phyloP scores from a whole-genome alignment of 441 rosid species.

The Adansonia madagascariensis region DNA sequence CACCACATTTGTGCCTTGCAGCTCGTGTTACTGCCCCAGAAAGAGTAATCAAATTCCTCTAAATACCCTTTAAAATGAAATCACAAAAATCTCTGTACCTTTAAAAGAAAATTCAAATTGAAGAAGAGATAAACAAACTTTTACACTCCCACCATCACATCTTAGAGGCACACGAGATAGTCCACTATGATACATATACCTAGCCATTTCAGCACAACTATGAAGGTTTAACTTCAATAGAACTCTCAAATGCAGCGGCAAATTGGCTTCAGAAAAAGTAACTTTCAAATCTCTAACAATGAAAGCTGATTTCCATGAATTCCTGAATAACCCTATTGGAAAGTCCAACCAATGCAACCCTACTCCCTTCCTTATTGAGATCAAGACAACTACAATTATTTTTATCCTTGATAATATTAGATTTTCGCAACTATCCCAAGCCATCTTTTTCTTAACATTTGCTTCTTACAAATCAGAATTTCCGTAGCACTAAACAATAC shows the following conservation, averaged over 20 bases:
- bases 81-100: neutral
- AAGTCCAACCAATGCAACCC: neutral
- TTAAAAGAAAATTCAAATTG: neutral
- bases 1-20: neutral
- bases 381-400: neutral
- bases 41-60: neutral
- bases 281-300: neutral
- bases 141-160: neutral
- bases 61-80: neutral
- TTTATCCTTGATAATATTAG: neutral
- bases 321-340: neutral
- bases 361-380: neutral
- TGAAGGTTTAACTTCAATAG: neutral
- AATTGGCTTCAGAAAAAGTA: neutral
- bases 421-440: neutral
- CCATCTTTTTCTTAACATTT: neutral
- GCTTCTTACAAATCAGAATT: conserved; percentile 15
- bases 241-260: neutral
- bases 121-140: neutral
- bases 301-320: neutral
- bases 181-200: neutral
- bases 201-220: neutral
- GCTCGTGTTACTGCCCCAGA: neutral
- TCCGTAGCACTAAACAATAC: neutral
- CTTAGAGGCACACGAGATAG: neutral